Evolutionary conservation across 208 protist genomes (phyloP).

Genomic region (Jaenimonas drosophilae): DNA sequence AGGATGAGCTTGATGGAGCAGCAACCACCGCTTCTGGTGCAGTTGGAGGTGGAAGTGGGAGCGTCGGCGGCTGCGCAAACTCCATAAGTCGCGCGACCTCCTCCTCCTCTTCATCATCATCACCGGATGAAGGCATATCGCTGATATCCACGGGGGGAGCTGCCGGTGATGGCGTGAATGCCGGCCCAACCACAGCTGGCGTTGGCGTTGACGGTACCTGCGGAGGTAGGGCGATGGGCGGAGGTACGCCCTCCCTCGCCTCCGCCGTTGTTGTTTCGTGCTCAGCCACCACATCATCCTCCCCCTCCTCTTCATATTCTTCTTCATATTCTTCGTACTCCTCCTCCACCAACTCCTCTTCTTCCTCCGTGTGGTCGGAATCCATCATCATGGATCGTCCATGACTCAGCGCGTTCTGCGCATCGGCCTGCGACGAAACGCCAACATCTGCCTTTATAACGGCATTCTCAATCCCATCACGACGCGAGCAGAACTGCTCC

Average conservation of each 20-base stretch:
- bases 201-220: too few relatives aligned
- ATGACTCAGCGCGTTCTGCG: background rate
- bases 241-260: background rate
- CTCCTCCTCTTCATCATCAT: background rate
- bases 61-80: background rate
- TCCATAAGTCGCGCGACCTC: background rate
- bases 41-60: background rate
- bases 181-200: too few relatives aligned
- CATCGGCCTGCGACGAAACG: background rate
- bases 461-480: background rate
- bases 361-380: conserved; percentile 10
- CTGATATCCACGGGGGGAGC: too few relatives aligned
- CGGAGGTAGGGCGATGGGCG: too few relatives aligned
- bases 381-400: background rate
- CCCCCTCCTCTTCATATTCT: conserved; percentile 12
- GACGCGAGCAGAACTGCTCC: conserved; percentile 11
- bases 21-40: background rate
- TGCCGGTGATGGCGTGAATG: too few relatives aligned
- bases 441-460: background rate
- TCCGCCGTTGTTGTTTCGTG: background rate
- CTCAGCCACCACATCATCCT: conserved; percentile 8
- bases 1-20: background rate
- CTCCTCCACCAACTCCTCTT: conserved; percentile 18
- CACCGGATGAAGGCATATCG: too few relatives aligned
- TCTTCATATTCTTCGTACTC: conserved; percentile 10